A percentile compares a stretch with the other conserved stretches of the same genome.
Evolutionary conservation across 192 early-diverging fungal genomes (phyloP).

Genomic region (Rhizophagus prolifer): DNA sequence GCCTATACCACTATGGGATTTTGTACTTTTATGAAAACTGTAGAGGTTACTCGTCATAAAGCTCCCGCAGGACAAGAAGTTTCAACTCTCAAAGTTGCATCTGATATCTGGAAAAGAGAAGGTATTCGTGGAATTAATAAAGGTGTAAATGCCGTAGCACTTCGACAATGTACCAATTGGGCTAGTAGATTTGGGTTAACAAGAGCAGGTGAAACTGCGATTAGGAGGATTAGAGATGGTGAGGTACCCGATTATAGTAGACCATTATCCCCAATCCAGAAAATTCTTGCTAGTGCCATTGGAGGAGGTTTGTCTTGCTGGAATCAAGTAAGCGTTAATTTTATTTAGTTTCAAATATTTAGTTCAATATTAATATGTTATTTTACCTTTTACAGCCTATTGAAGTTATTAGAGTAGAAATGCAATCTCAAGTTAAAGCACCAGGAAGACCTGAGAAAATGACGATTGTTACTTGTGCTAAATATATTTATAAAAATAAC

Average conservation of each 20-base stretch:
- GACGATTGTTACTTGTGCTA: slow-evolving; percentile 79
- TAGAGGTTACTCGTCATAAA: slow-evolving; percentile 98
- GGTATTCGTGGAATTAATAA: slow-evolving; percentile 97
- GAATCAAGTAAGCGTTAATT: slow-evolving; percentile 61
- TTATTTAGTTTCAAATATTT: background rate
- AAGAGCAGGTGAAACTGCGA: slow-evolving; percentile 69
- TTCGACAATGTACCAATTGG: slow-evolving; percentile 99
- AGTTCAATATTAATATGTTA: background rate
- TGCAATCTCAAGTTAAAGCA: slow-evolving; percentile 93
- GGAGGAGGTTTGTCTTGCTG: slow-evolving; percentile 93
- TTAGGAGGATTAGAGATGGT: slow-evolving; percentile 57
- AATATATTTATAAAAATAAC: slow-evolving; percentile 90
- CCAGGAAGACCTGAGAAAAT: slow-evolving; percentile 88
- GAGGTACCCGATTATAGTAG: slow-evolving; percentile 36
- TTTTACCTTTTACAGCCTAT: slow-evolving; percentile 64
- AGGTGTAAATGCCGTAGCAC: slow-evolving; percentile 97
- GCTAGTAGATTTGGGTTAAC: slow-evolving; percentile 92
- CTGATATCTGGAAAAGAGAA: slow-evolving; percentile 88
- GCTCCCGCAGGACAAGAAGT: slow-evolving; percentile 49
- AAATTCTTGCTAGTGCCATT: slow-evolving; percentile 75
- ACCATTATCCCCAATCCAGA: slow-evolving; percentile 54
- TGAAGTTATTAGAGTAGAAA: slow-evolving; percentile 98
- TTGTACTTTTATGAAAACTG: slow-evolving; percentile 99
- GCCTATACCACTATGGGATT: slow-evolving; percentile 99
- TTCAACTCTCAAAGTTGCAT: slow-evolving; percentile 83